Base-by-base conservation (phyloP, 2,329 filamentous ascomycete species). In the Scedosporium minutisporum region DNA sequence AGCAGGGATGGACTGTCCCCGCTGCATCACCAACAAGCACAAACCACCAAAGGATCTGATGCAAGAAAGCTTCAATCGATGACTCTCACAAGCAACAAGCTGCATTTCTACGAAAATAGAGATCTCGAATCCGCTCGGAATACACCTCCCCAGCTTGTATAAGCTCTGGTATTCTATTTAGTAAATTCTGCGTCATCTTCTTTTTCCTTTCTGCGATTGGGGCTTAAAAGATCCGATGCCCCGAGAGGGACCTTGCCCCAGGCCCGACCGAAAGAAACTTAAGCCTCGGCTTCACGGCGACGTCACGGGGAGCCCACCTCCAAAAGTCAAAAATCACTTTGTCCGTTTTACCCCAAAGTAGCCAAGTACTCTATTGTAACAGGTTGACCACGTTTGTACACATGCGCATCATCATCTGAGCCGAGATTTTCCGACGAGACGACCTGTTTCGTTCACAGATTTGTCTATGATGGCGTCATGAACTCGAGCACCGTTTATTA, bases 211-310 rank as follows among this genome's bases (percentile, higher is more conserved):
- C 23, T 25, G 23, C 23, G 27, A n/a, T 23, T 55, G 23, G 18
- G 51, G 51, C 4, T 4, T 55, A 23, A 14, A 23, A 55, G 51
- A 27, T 55, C 51, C 51, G 51, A 55, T 55, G 18, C 51, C 51
- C 51, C 18, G 51, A 55, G 48, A 55, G 12, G 10, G n/a, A 23
- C 18, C 23, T 55, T 14, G 18, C 51, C 23, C 51, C 51, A 55
- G 51, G 23, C 51, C 48, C 60, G 60, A 48, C 60, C 10, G 12
- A 38, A 29, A 38, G 48, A 53, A 62, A n/a, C 38, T 62, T 42
- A 51, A 62, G 57, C 60, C 60, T 62, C 60, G 60, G 60, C 60
- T 58, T 33, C n/a, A 18, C 25, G 55, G 55, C 57, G 57, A 42
- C 57, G 57, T 59, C 57, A 59, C 57, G 42, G 57, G 57, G 57